phyloP scores from a whole-genome alignment of 768 basidiomycete species.

The Brasilioporus rufonigricans region DNA sequence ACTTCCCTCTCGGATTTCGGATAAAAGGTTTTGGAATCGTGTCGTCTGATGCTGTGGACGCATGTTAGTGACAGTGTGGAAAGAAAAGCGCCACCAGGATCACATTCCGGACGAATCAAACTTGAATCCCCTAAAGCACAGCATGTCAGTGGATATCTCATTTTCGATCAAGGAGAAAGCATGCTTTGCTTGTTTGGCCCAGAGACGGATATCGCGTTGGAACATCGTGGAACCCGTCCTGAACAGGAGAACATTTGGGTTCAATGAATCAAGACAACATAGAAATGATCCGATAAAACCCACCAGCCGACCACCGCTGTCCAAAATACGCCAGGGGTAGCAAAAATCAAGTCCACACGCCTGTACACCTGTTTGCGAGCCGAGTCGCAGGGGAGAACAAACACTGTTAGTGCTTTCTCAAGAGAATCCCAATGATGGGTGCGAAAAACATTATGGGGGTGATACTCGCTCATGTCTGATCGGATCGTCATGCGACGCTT shows the following conservation, averaged over 20 bases:
- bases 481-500: constrained; percentile 9
- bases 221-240: constrained; percentile 93
- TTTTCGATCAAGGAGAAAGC: constrained; percentile 5
- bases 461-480: constrained; percentile 61
- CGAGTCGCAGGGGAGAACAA: constrained; percentile 52
- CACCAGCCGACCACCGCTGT: constrained; percentile 89
- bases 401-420: constrained; percentile 82
- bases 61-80: neutral
- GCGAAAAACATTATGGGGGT: constrained; percentile 49
- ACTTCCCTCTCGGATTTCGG: constrained; percentile 70
- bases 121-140: constrained; percentile 59
- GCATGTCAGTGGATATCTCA: neutral
- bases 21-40: constrained; percentile 57
- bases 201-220: constrained; percentile 75
- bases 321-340: constrained; percentile 76
- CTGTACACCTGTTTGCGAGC: constrained; percentile 47
- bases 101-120: constrained; percentile 84
- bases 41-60: constrained; percentile 44
- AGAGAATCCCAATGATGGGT: constrained; percentile 74
- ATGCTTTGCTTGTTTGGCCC: constrained; percentile 63
- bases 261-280: neutral
- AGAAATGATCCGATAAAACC: constrained; percentile 4
- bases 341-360: constrained; percentile 83
- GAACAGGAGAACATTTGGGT: neutral
- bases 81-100: constrained; percentile 20